Evolutionary conservation across 371 early-diverging fungal genomes (phyloP).

Genomic region (Capillidium heterosporum): DNA sequence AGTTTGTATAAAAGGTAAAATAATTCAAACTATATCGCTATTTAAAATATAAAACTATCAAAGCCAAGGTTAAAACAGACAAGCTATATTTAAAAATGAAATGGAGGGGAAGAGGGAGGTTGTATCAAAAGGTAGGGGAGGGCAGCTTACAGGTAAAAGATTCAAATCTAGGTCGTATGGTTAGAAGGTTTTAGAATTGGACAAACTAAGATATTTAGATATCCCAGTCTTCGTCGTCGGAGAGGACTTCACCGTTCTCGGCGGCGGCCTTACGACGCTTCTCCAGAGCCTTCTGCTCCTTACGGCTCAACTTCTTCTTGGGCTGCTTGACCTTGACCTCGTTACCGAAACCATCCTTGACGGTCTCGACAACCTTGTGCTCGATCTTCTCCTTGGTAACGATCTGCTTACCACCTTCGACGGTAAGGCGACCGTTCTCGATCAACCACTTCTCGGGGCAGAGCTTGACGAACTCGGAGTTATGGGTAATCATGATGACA

Average conservation of each 20-base stretch:
- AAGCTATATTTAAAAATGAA: too few relatives aligned
- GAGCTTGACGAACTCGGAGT: constrained; percentile 48
- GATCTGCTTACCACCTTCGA: constrained; percentile 15
- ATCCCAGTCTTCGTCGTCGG: constrained; percentile 13
- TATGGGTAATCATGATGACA: constrained; percentile 60
- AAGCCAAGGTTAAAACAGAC: too few relatives aligned
- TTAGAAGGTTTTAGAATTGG: too few relatives aligned
- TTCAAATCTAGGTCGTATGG: too few relatives aligned
- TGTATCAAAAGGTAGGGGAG: too few relatives aligned
- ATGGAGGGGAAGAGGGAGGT: too few relatives aligned
- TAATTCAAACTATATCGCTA: too few relatives aligned
- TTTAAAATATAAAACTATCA: too few relatives aligned
- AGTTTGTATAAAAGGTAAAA: too few relatives aligned
- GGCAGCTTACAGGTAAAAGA: too few relatives aligned
- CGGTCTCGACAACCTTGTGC: constrained; percentile 14
- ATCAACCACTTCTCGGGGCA: constrained; percentile 59
- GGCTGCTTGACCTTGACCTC: constrained; percentile 13
- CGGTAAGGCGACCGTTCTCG: constrained; percentile 35
- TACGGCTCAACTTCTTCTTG: constrained; percentile 13
- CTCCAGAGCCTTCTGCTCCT: constrained; percentile 15
- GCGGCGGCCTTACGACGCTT: constrained; percentile 15
- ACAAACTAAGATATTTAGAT: constrained; percentile 21
- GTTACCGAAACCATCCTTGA: constrained; percentile 17
- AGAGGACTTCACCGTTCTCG: constrained; percentile 16
- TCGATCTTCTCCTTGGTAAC: constrained; percentile 14